Evolutionary conservation across 177 flowering plant genomes (phyloP).

Genomic region (Tripterygium wilfordii): DNA sequence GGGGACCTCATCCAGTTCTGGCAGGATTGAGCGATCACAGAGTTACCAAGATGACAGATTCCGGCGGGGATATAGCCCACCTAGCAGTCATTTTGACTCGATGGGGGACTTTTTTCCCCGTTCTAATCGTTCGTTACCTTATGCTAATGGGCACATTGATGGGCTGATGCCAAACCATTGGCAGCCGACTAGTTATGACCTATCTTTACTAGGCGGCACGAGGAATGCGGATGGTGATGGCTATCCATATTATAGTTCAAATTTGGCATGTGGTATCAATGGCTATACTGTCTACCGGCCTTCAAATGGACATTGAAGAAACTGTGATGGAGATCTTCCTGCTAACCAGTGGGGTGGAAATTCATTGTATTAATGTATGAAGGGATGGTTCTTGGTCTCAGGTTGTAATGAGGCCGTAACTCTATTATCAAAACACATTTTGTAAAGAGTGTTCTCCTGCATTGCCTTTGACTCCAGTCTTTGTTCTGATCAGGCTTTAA

Average conservation of each 20-base stretch:
- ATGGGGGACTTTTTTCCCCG: conserved; percentile 42
- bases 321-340: conserved; percentile 3
- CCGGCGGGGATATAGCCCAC: conserved; percentile 32
- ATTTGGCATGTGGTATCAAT: conserved; percentile 38
- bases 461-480: conserved; percentile 13
- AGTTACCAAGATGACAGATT: conserved; percentile 52
- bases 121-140: conserved; percentile 24
- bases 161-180: conserved; percentile 55
- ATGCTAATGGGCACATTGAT: conserved; percentile 54
- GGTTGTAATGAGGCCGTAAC: conserved; percentile 45
- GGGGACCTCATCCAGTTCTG: conserved; percentile 36
- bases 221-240: conserved; percentile 40
- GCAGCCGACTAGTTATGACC: conserved; percentile 45
- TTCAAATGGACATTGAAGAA: conserved; percentile 50
- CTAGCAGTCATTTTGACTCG: conserved; percentile 32
- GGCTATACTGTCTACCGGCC: conserved; percentile 65
- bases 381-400: conserved; percentile 30
- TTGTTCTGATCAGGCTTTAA: conserved; percentile 10
- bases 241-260: conserved; percentile 37
- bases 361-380: conserved; percentile 29
- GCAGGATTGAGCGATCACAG: conserved; percentile 50
- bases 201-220: conserved; percentile 31
- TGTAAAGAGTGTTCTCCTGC: conserved; percentile 37
- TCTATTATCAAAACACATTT: conserved; percentile 20
- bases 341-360: conserved; percentile 7